Conservation (phyloP, 352 stramenopile genomes). For the Phytophthora parvispora region DNA sequence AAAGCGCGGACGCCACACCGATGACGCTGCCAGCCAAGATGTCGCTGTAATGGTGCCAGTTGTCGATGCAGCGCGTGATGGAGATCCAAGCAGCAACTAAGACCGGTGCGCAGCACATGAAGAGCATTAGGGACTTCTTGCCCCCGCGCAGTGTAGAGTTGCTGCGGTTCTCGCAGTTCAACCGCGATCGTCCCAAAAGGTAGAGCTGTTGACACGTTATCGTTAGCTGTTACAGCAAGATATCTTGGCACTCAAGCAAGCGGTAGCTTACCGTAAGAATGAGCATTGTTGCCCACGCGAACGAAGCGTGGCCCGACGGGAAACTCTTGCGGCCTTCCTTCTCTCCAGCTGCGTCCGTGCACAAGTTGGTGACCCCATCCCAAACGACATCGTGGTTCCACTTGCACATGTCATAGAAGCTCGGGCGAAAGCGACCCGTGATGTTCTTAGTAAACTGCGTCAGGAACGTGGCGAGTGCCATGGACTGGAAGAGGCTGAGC, state of each 20-base stretch:
- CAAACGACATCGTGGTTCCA: conserved; percentile 77
- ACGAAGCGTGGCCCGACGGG: conserved; percentile 82
- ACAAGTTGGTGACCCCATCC: conserved; percentile 85
- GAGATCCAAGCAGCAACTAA: conserved; percentile 77
- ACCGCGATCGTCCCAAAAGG: conserved; percentile 70
- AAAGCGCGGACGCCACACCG: conserved; percentile 45
- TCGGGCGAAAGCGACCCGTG: conserved; percentile 81
- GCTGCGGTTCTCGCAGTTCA: conserved; percentile 71
- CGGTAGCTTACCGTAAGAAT: conserved; percentile 64
- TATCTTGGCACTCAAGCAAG: background rate
- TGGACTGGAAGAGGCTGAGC: conserved; percentile 70
- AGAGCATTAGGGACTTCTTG: conserved; percentile 73
- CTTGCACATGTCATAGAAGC: conserved; percentile 88
- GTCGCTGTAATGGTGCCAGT: conserved; percentile 90
- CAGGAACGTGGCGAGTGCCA: conserved; percentile 54
- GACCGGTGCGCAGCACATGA: conserved; percentile 71
- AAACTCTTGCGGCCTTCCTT: conserved; percentile 86
- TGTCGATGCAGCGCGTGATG: conserved; percentile 83
- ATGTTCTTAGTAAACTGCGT: conserved; percentile 87
- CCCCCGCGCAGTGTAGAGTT: conserved; percentile 58
- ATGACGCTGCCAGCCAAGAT: conserved; percentile 77
- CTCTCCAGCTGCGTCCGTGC: conserved; percentile 61
- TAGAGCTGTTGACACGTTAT: conserved; percentile 53
- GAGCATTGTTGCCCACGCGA: conserved; percentile 79
- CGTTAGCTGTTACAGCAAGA: background rate